Evolutionary conservation across 768 basidiomycete species (phyloP), one percentile per base, ranked within the genome.

Genomic region (Lentinula aciculospora): DNA sequence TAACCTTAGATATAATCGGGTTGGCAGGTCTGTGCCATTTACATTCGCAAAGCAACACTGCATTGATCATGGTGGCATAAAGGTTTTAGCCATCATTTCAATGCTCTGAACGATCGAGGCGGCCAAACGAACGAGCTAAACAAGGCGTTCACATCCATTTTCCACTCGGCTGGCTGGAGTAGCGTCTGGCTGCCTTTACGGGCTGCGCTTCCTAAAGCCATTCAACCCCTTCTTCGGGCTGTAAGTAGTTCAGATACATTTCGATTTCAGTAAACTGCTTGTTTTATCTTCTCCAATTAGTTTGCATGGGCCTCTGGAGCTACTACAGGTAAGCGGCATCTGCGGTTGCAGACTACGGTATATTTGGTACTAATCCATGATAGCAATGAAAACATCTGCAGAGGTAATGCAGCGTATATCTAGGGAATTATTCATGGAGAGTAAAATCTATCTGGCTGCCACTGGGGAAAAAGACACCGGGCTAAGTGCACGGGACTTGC

Each of bases 351-450:
- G n/a, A n/a, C n/a, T n/a, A n/a, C n/a, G n/a, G n/a, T n/a, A n/a
- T n/a, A n/a, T n/a, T n/a, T n/a, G n/a, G n/a, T n/a, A n/a, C n/a
- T n/a, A n/a, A n/a, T n/a, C n/a, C n/a, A n/a, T n/a, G n/a, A n/a
- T n/a, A n/a, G n/a, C n/a, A n/a, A n/a, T n/a, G n/a, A n/a, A n/a
- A n/a, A n/a, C n/a, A n/a, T n/a, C n/a, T n/a, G n/a, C n/a, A n/a
- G n/a, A n/a, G n/a, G n/a, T n/a, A n/a, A 77, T 78, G 61, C 21
- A 58, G 17, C 65, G 68, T 21, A 74, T 81, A 28, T 78, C 79
- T 12, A 58, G 56, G 44, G 69, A 74, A 48, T 64, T 81, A 13
- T 56, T 78, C 1, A 27, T 50, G 9, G 66, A 74, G 25, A 80
- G 76, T 61, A 81, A 79, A 63, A 50, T 61, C 7, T 69, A 67